phyloP scores from a whole-genome alignment of 208 protist genomes.

The Histomonas meleagridis region DNA sequence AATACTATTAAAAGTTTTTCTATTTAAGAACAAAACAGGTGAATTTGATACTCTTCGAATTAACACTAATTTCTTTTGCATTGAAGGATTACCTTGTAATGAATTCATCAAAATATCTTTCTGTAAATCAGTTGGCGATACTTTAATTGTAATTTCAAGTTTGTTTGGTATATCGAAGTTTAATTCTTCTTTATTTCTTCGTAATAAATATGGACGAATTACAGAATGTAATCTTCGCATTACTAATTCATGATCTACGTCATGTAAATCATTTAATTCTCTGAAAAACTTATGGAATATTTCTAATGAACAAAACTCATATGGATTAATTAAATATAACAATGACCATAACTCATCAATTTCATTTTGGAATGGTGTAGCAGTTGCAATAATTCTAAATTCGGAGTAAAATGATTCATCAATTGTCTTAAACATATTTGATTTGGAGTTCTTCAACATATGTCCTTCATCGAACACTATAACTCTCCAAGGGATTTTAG shows the following conservation, averaged over 20 bases:
- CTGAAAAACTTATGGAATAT: neutral
- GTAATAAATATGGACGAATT: slow-evolving; percentile 59
- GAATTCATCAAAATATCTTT: neutral
- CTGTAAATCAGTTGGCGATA: neutral
- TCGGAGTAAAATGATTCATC: neutral
- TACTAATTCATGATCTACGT: neutral
- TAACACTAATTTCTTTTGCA: neutral
- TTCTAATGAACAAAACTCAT: neutral
- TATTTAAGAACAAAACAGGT: neutral
- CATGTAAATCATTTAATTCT: neutral
- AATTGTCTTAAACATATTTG: neutral
- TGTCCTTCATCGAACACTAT: slow-evolving; percentile 4
- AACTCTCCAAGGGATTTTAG: neutral
- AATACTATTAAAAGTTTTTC: neutral
- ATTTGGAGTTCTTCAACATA: neutral
- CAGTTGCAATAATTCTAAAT: neutral
- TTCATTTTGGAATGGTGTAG: slow-evolving; percentile 19
- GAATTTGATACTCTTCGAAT: neutral
- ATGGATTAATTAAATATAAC: neutral
- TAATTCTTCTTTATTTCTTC: slow-evolving; percentile 81
- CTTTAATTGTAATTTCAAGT: neutral
- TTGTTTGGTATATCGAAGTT: neutral
- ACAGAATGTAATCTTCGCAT: slow-evolving; percentile 42
- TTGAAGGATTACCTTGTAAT: neutral
- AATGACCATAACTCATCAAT: neutral